Percentiles rank a stretch among this genome's conserved stretches.
Conservation (phyloP, 768 basidiomycete genomes). For the Podaxis rugospora region DNA sequence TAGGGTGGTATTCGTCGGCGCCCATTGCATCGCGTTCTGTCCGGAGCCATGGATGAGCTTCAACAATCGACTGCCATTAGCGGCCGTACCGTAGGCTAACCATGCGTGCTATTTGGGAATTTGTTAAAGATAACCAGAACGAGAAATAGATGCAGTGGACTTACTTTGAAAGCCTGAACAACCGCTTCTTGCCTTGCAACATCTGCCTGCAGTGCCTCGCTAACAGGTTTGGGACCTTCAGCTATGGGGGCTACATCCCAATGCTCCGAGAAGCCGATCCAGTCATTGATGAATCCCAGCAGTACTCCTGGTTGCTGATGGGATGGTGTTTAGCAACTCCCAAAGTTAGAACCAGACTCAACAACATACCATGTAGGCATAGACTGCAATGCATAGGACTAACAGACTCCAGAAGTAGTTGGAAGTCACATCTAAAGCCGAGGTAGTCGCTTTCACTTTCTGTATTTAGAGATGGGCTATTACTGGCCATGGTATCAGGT, state of each 20-base stretch:
- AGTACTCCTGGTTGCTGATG: slow-evolving; percentile 13
- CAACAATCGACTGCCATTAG: background rate
- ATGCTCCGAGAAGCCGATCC: slow-evolving; percentile 38
- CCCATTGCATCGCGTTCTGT: slow-evolving; percentile 89
- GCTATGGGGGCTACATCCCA: slow-evolving; percentile 25
- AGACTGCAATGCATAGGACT: slow-evolving; percentile 2
- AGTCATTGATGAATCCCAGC: slow-evolving; percentile 26
- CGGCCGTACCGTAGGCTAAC: slow-evolving; percentile 68
- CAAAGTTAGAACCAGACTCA: background rate
- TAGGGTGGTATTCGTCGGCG: slow-evolving; percentile 87
- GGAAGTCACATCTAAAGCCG: background rate
- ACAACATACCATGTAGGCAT: slow-evolving; percentile 11
- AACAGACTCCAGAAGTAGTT: slow-evolving; percentile 6
- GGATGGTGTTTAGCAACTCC: slow-evolving; percentile 12
- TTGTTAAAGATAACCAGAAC: background rate
- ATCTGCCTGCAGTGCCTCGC: slow-evolving; percentile 45
- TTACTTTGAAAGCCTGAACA: slow-evolving; percentile 74
- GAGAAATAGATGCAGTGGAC: slow-evolving; percentile 12
- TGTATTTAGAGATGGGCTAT: background rate
- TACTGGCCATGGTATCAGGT: background rate
- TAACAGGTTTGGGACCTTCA: slow-evolving; percentile 4
- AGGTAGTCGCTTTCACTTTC: background rate
- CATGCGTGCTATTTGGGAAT: slow-evolving; percentile 64
- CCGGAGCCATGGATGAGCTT: background rate
- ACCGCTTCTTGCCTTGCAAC: slow-evolving; percentile 61